phyloP scores from a whole-genome alignment of 345 rosid genomes.

The Noccaea bulbosa region DNA sequence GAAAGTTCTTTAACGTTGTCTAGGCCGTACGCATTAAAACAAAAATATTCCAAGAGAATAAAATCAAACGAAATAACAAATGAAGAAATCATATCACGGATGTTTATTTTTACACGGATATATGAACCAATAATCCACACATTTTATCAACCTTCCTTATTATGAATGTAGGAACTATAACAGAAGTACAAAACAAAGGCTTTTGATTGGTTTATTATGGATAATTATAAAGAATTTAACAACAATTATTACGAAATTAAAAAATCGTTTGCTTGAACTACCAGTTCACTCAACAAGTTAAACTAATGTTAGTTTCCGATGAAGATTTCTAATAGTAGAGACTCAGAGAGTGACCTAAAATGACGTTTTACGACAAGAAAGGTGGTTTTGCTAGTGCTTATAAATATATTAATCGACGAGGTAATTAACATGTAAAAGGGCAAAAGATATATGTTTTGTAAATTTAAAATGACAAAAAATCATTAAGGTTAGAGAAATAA shows the following conservation, averaged over 20 bases:
- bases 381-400: neutral
- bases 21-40: slow-evolving; percentile 26
- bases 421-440: slow-evolving; percentile 10
- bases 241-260: neutral
- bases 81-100: slow-evolving; percentile 2
- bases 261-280: neutral
- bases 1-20: slow-evolving; percentile 39
- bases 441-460: neutral
- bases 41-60: neutral
- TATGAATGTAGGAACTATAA: neutral
- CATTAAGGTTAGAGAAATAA: slow-evolving; percentile 8
- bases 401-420: neutral
- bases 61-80: neutral
- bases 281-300: neutral
- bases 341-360: neutral
- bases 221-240: neutral
- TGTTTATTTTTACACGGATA: neutral
- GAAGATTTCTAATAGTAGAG: neutral
- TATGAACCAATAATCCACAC: neutral
- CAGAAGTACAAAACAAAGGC: neutral
- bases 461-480: neutral
- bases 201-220: too few relatives aligned
- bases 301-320: too few relatives aligned
- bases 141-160: slow-evolving; percentile 11
- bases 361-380: neutral